Evolutionary conservation across 768 basidiomycete species (phyloP).

Genomic region (Suillus paluster): DNA sequence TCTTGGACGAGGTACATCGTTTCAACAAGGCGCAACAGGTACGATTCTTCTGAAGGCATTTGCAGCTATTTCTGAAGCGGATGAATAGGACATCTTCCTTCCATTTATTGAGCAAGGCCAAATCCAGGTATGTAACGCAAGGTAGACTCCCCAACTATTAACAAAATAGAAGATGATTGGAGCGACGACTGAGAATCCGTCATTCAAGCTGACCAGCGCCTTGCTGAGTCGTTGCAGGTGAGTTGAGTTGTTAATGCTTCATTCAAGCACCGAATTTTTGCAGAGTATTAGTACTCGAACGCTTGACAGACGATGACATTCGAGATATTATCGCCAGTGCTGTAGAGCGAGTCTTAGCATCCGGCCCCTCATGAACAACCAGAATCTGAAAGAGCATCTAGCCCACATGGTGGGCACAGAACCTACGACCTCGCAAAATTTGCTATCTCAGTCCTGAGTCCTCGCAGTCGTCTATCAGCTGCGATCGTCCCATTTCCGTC

Average conservation of each 20-base stretch:
- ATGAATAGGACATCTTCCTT: slow-evolving; percentile 70
- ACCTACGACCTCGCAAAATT: slow-evolving; percentile 20
- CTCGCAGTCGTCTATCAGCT: slow-evolving; percentile 23
- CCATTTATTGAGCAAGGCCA: slow-evolving; percentile 81
- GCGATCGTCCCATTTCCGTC: slow-evolving; percentile 22
- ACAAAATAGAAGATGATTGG: slow-evolving; percentile 59
- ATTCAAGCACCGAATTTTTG: slow-evolving; percentile 25
- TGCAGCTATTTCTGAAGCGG: slow-evolving; percentile 15
- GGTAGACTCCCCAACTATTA: slow-evolving; percentile 10
- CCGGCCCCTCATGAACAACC: neutral
- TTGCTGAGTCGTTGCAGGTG: slow-evolving; percentile 79
- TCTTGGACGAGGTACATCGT: slow-evolving; percentile 85
- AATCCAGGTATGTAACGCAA: slow-evolving; percentile 52
- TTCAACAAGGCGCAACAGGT: slow-evolving; percentile 77
- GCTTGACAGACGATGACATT: slow-evolving; percentile 67
- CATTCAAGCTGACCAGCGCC: slow-evolving; percentile 78
- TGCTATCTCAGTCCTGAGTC: slow-evolving; percentile 18
- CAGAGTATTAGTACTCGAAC: slow-evolving; percentile 77
- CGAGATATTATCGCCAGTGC: slow-evolving; percentile 61
- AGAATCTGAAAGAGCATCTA: neutral
- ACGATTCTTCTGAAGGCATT: neutral
- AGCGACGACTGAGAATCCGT: slow-evolving; percentile 90
- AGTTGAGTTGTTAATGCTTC: slow-evolving; percentile 24
- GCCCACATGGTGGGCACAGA: slow-evolving; percentile 11
- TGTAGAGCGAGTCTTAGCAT: slow-evolving; percentile 39